Base-by-base conservation (phyloP, 441 rosid species). In the Pelargonium myrrhifolium region DNA sequence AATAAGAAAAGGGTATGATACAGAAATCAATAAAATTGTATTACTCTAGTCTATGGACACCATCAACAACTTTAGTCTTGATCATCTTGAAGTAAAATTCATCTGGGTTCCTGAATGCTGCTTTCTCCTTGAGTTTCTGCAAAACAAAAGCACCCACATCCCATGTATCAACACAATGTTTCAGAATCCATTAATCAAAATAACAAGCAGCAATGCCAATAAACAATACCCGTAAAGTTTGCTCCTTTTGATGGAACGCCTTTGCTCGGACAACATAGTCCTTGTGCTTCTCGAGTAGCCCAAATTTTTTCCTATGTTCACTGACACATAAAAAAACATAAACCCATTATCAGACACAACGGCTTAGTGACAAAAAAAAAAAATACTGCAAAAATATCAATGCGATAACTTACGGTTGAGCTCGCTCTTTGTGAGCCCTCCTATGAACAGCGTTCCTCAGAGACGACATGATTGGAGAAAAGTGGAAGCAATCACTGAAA, bases 261-360 rank as follows among this genome's bases (percentile, higher is more conserved):
- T 81, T 82, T 0, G 97, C 99, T 39, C 96, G 92, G 66, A 83
- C 75, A 17, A 84, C 82, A 83, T 93, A 93, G 78, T 93, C 99
- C 79, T 91, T 89, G 74, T 93, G 97, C 75, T 93, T 91, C 81
- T 93, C 96, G 15, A 89, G 93, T 39, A 91, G 76, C 18, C 97
- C 99, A 67, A 75, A 89, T 70, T 61, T 88, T 79, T 83, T 88
- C 86, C 96, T 86, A 45, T 87, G 77, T 15, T 84, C 75, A 51
- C 99, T 93, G 74, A 64, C 10, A 37, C 1, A 11, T 4, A 37
- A 15, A 1, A 68, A 28, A 6, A 64, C 18, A 35, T 17, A 51
- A 51, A 51, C 18, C 20, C 17, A 51, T 51, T 5, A 51, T 11
- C 58, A 51, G 58, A 51, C 58, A 51, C 45, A 1, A 40, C n/a